Evolutionary conservation across 2,329 filamentous ascomycete genomes (phyloP).

Genomic region (Orbilia oligospora): DNA sequence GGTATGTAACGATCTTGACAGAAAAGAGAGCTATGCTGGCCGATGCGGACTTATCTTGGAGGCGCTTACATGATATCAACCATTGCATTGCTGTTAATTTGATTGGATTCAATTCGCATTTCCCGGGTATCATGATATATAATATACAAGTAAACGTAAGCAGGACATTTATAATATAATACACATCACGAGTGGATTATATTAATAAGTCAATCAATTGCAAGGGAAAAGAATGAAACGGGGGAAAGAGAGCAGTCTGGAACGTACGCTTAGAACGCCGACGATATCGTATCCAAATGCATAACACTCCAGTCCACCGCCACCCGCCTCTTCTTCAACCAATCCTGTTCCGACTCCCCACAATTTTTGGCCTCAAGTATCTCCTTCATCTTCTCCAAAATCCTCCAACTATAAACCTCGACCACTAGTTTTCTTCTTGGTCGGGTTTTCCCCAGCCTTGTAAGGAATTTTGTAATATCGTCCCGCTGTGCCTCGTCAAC

Average conservation of each 20-base stretch:
- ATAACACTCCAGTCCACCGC: conserved; percentile 51
- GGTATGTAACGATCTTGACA: background rate
- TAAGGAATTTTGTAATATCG: conserved; percentile 39
- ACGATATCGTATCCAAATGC: conserved; percentile 58
- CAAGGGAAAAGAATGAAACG: background rate
- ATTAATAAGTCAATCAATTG: background rate
- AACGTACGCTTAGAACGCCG: conserved; percentile 19
- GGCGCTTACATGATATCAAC: conserved; percentile 15
- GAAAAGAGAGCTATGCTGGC: conserved; percentile 6
- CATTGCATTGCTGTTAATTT: background rate
- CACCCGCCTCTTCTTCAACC: no score
- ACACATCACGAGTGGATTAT: background rate
- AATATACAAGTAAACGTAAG: no score
- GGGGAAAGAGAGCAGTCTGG: background rate
- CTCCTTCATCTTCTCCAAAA: conserved; percentile 52
- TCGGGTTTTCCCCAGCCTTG: conserved; percentile 7
- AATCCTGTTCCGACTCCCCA: background rate
- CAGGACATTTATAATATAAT: no score
- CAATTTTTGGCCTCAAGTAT: conserved; percentile 10
- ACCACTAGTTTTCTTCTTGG: conserved; percentile 27
- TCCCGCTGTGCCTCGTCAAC: conserved; percentile 49
- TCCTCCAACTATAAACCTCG: conserved; percentile 59
- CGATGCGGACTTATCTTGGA: conserved; percentile 25
- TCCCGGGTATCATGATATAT: conserved; percentile 20
- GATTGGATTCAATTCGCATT: conserved; percentile 1